phyloP scores from a whole-genome alignment of 139 green algal species.

The Picochlorum sp. region DNA sequence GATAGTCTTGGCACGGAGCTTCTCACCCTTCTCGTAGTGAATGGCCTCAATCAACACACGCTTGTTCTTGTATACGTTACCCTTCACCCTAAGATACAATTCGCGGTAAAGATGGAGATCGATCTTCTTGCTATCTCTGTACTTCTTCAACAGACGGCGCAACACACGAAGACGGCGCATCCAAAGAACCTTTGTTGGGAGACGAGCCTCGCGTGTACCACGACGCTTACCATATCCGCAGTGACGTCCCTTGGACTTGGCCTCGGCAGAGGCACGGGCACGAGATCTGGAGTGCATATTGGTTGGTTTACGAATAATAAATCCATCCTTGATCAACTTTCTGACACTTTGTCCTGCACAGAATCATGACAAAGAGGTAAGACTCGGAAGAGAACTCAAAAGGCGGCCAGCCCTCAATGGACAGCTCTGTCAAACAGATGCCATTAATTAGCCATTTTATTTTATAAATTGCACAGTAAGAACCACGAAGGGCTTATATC shows the following conservation, averaged over 20 bases:
- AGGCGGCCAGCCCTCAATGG: no score
- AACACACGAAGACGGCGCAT: slow-evolving; percentile 18
- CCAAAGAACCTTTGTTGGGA: slow-evolving; percentile 18
- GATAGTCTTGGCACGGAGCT: slow-evolving; percentile 96
- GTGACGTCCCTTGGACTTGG: slow-evolving; percentile 97
- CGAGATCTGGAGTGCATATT: slow-evolving; percentile 94
- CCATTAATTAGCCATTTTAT: not conserved
- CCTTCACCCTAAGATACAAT: slow-evolving; percentile 86
- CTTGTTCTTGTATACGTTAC: slow-evolving; percentile 99
- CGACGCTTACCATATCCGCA: slow-evolving; percentile 97
- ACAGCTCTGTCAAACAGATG: not conserved
- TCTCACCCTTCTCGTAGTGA: slow-evolving; percentile 99
- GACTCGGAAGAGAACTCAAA: not conserved
- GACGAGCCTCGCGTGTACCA: slow-evolving; percentile 88
- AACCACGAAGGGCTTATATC: no score
- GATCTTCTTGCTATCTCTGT: slow-evolving; percentile 99
- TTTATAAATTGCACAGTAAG: not conserved
- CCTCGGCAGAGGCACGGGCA: slow-evolving; percentile 65
- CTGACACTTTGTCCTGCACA: slow-evolving; percentile 94
- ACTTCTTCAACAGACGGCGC: slow-evolving; percentile 93
- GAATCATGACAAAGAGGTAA: not conserved
- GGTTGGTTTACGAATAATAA: slow-evolving; percentile 95
- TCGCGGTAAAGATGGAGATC: slow-evolving; percentile 98
- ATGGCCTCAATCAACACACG: slow-evolving; percentile 99
- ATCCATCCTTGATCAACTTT: slow-evolving; percentile 98